Evolutionary conservation across 352 stramenopile species (phyloP).

Genomic region (Aphanomyces stellatus): DNA sequence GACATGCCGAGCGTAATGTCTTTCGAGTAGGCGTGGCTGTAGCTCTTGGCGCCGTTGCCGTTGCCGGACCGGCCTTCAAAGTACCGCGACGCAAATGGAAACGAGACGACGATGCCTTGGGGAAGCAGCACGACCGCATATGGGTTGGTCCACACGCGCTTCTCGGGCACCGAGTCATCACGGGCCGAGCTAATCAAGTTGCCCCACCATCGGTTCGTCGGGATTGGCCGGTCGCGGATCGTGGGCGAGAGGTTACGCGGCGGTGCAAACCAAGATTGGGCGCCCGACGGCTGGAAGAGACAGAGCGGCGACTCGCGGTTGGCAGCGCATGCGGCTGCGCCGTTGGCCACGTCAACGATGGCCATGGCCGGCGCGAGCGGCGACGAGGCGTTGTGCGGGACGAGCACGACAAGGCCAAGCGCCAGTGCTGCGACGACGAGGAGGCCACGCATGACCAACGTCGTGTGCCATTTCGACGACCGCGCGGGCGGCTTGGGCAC

Average conservation of each 20-base stretch:
- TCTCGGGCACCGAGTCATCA: conserved; percentile 21
- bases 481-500: too few relatives aligned
- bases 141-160: conserved; percentile 59
- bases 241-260: conserved; percentile 42
- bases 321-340: background rate
- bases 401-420: too few relatives aligned
- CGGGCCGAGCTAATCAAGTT: conserved; percentile 49
- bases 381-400: too few relatives aligned
- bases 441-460: too few relatives aligned
- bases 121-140: conserved; percentile 47
- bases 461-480: too few relatives aligned
- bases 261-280: conserved; percentile 23
- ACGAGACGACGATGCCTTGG: conserved; percentile 48
- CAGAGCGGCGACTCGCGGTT: background rate
- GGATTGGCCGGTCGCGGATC: conserved; percentile 32
- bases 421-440: too few relatives aligned
- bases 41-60: conserved; percentile 40
- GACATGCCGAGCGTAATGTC: background rate
- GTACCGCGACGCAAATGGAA: conserved; percentile 61
- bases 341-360: too few relatives aligned
- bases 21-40: conserved; percentile 33
- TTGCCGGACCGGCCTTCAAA: conserved; percentile 34
- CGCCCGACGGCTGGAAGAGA: background rate
- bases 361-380: too few relatives aligned
- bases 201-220: conserved; percentile 71